Evolutionary conservation across 2,329 filamentous ascomycete genomes (phyloP), one percentile per base, ranked within the genome.

Genomic region (Penicillium nordicum): DNA sequence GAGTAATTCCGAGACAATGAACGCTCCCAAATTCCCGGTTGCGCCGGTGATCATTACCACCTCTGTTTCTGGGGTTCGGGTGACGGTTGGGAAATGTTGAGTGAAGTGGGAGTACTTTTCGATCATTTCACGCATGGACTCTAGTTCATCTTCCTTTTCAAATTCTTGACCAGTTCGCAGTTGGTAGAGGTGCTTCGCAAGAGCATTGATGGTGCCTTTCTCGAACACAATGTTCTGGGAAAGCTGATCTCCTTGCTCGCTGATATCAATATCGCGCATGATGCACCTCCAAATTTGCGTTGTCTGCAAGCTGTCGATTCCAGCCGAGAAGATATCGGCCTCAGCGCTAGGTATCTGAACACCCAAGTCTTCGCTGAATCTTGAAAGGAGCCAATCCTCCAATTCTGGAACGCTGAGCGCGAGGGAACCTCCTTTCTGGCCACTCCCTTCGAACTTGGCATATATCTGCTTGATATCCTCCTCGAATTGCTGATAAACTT

Each of bases 11-110:
- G 77, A 68, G 2, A 86, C 75, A 3, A 87, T 74, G 59, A 87
- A 84, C 0, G 83, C 78, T 0, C 87, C 87, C 0, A 89, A 74
- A 4, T 85, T 86, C 1, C 87, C 87, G 0, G 87, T 89, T 0
- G 81, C 81, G 1, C 87, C 87, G 0, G 86, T 89, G 2, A 89
- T 68, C 1, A 85, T 70, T 68, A 60, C 61, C 69, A 71, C 9
- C 50, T 62, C 57, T 25, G 53, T 52, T 23, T 55, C 45, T 30
- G 59, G 53, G 12, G 55, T 42, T 18, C 81, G 65, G 1, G 70
- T 8, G 5, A 57, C 51, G 10, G 56, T 57, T 0, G 71, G 63
- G 27, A 62, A 59, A 32, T 72, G 70, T 27, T 62, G 59, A 9
- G 61, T 64, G 36, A 75, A 74, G n/a, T 30, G 23, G 0, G 69